phyloP scores from a whole-genome alignment of 2,329 filamentous ascomycete species.

The Ophiocordyceps camponoti-leonardi region DNA sequence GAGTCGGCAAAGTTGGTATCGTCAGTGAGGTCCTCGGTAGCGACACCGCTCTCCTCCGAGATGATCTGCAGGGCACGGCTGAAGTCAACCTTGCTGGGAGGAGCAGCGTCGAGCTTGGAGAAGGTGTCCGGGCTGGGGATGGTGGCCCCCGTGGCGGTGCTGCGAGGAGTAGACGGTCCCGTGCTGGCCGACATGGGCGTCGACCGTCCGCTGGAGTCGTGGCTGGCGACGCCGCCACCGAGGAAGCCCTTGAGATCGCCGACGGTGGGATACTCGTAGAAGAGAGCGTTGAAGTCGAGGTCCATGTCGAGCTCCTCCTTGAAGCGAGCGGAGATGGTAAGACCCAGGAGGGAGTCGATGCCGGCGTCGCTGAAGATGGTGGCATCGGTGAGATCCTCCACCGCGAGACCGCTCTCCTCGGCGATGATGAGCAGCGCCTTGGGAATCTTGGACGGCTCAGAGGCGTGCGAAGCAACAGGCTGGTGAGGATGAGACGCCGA shows the following conservation, averaged over 20 bases:
- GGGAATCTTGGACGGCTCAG: neutral
- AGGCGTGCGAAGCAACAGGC: neutral
- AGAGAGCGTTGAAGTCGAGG: slow-evolving; percentile 19
- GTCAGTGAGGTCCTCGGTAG: slow-evolving; percentile 2
- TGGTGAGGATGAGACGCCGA: neutral
- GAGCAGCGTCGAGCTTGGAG: neutral
- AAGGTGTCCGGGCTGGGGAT: neutral
- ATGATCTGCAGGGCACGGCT: slow-evolving; percentile 1
- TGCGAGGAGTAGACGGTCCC: neutral
- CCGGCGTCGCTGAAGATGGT: slow-evolving; percentile 1
- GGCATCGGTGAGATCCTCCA: slow-evolving; percentile 1
- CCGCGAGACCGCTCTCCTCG: neutral
- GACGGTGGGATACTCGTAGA: slow-evolving; percentile 7
- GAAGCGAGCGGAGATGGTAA: slow-evolving; percentile 3
- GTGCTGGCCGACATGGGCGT: neutral
- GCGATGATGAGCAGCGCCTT: neutral
- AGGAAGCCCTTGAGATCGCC: slow-evolving; percentile 1
- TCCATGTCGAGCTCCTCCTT: slow-evolving; percentile 4
- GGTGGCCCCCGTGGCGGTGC: neutral
- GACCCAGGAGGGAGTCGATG: slow-evolving; percentile 1
- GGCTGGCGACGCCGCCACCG: neutral
- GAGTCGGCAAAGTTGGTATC: slow-evolving; percentile 38
- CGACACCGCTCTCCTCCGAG: slow-evolving; percentile 3
- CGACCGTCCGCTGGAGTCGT: neutral
- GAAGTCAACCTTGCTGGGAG: slow-evolving; percentile 1